Base-by-base conservation (phyloP, 495 filamentous ascomycete species). In the Monascus purpureus region DNA sequence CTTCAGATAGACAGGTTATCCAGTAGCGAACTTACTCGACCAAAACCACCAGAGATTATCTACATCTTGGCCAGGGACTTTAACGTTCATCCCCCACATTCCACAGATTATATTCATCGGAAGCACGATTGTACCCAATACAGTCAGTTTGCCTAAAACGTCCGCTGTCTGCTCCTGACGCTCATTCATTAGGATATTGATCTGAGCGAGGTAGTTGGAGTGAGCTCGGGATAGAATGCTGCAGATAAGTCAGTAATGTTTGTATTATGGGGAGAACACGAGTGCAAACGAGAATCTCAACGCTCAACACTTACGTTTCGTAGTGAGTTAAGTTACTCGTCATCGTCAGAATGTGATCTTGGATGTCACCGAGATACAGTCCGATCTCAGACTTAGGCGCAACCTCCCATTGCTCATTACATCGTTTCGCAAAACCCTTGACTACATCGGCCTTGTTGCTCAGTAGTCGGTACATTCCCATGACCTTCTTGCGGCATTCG, bases 321-420 rank as follows among this genome's bases (percentile, higher is more conserved):
- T 95, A 95, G 52, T 97, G 87, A 37, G 76, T 80, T 43, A 97
- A 61, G 52, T 93, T 96, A 37, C 76, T 75, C 20, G 86, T 94
- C 90, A 95, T 95, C 30, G 88, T 97, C 56, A 97, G 76, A 44
- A 95, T 94, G 52, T 95, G 88, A 60, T 97, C 90, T 56, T 96
- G 90, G 43, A 97, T 95, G 64, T 95, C 90, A 32, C 90, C 88
- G 38, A 97, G 56, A 57, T 95, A 97, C 33, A 96, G 47, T 5
- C 90, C 88, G 55, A 97, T 95, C 54, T 97, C 90, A 19, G 80
- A 86, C 37, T 88, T 68, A 31, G 90, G 90, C 16, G 90, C 92
- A 26, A 97, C 79, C 46, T 93, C 82, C 85, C 90, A 97, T 40
- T 88, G 83, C 60, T 97, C 90, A 43, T 93, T 97, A 54, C 90